Evolutionary conservation across 768 basidiomycete species (phyloP).

Genomic region (Boletus rex-veris): DNA sequence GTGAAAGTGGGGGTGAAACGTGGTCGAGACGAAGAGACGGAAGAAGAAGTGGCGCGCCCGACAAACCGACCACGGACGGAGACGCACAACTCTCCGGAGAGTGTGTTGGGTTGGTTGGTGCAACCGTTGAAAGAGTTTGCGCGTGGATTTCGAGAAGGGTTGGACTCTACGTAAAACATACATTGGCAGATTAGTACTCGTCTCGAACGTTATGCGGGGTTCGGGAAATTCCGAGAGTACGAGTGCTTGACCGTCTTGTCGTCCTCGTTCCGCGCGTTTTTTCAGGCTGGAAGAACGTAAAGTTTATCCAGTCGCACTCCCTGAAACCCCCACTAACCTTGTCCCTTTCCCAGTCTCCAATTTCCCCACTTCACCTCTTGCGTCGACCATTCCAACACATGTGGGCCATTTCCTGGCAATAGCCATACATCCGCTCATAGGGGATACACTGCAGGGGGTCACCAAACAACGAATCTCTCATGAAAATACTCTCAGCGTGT

Average conservation of each 20-base stretch:
- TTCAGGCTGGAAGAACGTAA: slow-evolving; percentile 18
- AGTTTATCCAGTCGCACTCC: background rate
- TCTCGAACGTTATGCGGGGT: slow-evolving; percentile 5
- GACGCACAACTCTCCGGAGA: slow-evolving; percentile 40
- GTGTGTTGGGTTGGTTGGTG: slow-evolving; percentile 55
- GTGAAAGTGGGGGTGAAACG: slow-evolving; percentile 44
- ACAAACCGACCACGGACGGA: slow-evolving; percentile 52
- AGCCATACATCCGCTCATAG: slow-evolving; percentile 17
- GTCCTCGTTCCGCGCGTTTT: slow-evolving; percentile 20
- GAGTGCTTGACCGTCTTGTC: slow-evolving; percentile 6
- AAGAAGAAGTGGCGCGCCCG: slow-evolving; percentile 41
- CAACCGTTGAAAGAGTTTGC: slow-evolving; percentile 62
- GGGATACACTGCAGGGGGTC: slow-evolving; percentile 26
- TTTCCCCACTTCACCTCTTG: background rate
- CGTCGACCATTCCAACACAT: slow-evolving; percentile 6
- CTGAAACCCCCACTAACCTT: background rate
- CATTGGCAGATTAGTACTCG: background rate
- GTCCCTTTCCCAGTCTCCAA: background rate
- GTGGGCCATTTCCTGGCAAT: slow-evolving; percentile 19
- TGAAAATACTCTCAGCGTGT: slow-evolving; percentile 24
- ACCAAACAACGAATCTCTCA: slow-evolving; percentile 13
- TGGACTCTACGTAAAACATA: slow-evolving; percentile 24
- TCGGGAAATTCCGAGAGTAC: slow-evolving; percentile 30
- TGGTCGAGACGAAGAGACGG: slow-evolving; percentile 43
- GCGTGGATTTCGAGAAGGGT: slow-evolving; percentile 64